Base-by-base conservation (phyloP, 768 basidiomycete species). In the Fomitopsis pulvina region DNA sequence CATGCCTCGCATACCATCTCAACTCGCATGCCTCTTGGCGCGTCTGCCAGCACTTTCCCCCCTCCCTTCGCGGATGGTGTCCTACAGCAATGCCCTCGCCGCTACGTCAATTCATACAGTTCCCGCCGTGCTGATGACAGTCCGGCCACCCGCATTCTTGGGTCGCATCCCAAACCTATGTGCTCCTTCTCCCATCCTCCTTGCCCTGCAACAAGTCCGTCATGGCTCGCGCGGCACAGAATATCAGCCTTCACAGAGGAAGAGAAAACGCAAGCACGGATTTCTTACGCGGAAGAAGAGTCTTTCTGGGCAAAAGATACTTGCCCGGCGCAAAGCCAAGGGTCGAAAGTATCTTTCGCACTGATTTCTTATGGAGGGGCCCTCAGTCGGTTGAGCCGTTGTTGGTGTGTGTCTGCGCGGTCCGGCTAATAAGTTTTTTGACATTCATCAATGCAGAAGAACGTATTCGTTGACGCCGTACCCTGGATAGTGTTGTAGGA, bases 211-310 rank as follows among this genome's bases (percentile, higher is more conserved):
- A 27, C 80, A 84, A 57, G 68, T 77, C 34, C 83, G 92, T 6
- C 82, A 76, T 62, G 73, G 72, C 26, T 76, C 85, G 25, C 79
- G 81, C 39, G 94, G 94, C 39, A 78, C 81, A n/a, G 91, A 94
- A 68, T 98, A 97, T 60, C 94, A 97, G 64, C 94, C 94, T n/a
- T 92, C 88, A 0, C 92, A 95, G 66, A 78, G 93, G 37, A 89
- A 88, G 62, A 73, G 94, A 57, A 98, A 98, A 73, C 77, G 92
- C 58, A 92, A 86, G 64, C 88, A 91, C 63, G 94, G 94, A 5
- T 98, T 95, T 67, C 76, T 98, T 28, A 78, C 85, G 0, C 71
- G 93, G 52, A 81, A 85, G 65, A 76, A 76, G 57, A 79, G 74
- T 8, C 74, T 77, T 21, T 72, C 78, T 29, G 92, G 92, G 2